Evolutionary conservation across 345 rosid species (phyloP), one percentile per base, ranked within the genome.

Genomic region (Hibiscus mutabilis): DNA sequence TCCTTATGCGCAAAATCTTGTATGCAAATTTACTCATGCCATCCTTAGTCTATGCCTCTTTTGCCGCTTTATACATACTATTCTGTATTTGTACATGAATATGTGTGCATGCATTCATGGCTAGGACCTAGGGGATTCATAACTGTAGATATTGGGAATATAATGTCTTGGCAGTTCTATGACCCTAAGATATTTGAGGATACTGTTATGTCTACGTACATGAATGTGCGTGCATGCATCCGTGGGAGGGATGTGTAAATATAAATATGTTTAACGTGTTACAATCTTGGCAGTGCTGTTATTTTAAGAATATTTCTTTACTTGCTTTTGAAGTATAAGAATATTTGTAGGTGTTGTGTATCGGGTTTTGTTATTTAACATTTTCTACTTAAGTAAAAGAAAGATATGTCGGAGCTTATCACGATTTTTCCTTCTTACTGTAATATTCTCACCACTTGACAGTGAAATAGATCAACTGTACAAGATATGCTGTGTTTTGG

Each of bases 401-500:
- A 16, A 57, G n/a, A 13, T 56, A 29, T 21, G 0, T n/a, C 15
- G 47, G 24, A 58, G 18, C 24, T 16, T 37, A 24, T 61, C 31
- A 49, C 22, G n/a, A 37, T 5, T 37, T 5, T 47, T n/a, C 22
- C 15, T 46, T 69, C 58, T 71, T 46, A 24, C 6, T 3, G 14
- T 77, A 51, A 40, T 57, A 47, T 33, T 57, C 1, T 77, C 60
- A 56, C 5, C 64, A 60, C 31, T 25, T 73, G 76, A 74, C 87
- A 92, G 97, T 82, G 97, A 92, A 86, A 79, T 84, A 73, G 97
- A 93, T 87, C 98, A 91, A 73, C 62, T 93, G 69, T 86, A 86
- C 89, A 93, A 93, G 86, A 89, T 93, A 68, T 91, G 94, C 80
- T 76, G 86, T 72, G 82, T 91, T 81, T 88, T 93, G 72, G 97